Percentiles rank a stretch among this genome's conserved stretches.
Conservation (phyloP, 768 basidiomycete species). For the Naganishia onofrii region DNA sequence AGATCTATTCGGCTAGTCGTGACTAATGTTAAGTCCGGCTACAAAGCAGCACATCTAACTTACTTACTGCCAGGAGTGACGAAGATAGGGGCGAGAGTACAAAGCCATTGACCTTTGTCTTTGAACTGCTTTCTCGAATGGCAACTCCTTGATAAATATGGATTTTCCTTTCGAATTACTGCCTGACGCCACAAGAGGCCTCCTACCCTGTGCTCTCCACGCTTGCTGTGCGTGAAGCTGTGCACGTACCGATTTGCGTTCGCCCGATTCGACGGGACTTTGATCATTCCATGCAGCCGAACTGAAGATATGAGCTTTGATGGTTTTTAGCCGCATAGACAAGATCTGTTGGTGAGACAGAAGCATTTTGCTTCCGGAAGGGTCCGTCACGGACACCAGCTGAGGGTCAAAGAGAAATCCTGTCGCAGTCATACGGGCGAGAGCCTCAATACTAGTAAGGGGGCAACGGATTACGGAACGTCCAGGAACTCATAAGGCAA, state of each 20-base stretch:
- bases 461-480: no score
- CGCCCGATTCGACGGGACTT: not conserved
- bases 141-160: slow-evolving; percentile 41
- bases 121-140: slow-evolving; percentile 54
- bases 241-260: not conserved
- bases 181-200: slow-evolving; percentile 55
- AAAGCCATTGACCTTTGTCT: slow-evolving; percentile 45
- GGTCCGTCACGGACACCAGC: slow-evolving; percentile 1
- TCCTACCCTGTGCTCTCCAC: slow-evolving; percentile 10
- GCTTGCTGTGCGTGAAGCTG: slow-evolving; percentile 28
- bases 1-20: slow-evolving; percentile 71
- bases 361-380: slow-evolving; percentile 7
- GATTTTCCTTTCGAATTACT: slow-evolving; percentile 18
- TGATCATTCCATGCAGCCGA: slow-evolving; percentile 1
- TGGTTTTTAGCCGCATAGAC: not conserved
- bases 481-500: not conserved
- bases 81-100: slow-evolving; percentile 70
- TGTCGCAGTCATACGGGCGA: slow-evolving; percentile 82
- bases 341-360: slow-evolving; percentile 13
- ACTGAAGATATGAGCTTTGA: not conserved
- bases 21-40: not conserved
- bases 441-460: slow-evolving; percentile 66
- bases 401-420: slow-evolving; percentile 80
- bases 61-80: slow-evolving; percentile 72
- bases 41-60: no score